Evolutionary conservation across 2,329 filamentous ascomycete genomes (phyloP).

Genomic region (Penicillium sp.): DNA sequence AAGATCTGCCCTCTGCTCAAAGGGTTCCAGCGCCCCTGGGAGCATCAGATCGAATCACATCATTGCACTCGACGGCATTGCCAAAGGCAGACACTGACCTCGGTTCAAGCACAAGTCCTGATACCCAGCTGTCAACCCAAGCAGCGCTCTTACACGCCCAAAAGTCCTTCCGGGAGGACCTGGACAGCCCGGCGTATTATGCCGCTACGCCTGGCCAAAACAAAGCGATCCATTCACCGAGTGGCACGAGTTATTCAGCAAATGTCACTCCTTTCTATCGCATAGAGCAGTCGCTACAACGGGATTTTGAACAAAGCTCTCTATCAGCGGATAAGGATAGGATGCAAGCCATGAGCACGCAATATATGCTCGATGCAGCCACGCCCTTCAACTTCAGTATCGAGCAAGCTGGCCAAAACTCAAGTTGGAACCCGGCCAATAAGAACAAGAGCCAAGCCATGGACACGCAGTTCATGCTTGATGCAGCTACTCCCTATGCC

Average conservation of each 20-base stretch:
- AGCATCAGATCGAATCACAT: constrained; percentile 35
- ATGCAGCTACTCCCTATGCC: constrained; percentile 41
- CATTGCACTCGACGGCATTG: constrained; percentile 41
- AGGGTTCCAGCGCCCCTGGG: constrained; percentile 29
- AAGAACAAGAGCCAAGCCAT: constrained; percentile 27
- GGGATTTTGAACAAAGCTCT: background rate
- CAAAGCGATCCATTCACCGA: constrained; percentile 13
- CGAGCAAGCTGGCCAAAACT: background rate
- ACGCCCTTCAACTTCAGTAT: constrained; percentile 43
- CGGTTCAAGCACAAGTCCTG: constrained; percentile 26
- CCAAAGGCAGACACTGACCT: constrained; percentile 25
- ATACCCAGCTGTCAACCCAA: constrained; percentile 42
- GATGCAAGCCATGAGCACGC: constrained; percentile 39
- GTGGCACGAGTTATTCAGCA: constrained; percentile 17
- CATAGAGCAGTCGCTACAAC: constrained; percentile 18
- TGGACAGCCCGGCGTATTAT: constrained; percentile 31
- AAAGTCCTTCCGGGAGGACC: constrained; percentile 41
- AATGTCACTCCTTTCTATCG: constrained; percentile 35
- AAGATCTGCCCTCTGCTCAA: constrained; percentile 42
- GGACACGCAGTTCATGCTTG: constrained; percentile 45
- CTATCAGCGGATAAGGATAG: constrained; percentile 12
- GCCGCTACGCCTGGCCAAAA: constrained; percentile 15
- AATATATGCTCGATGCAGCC: constrained; percentile 43
- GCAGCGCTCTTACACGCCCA: constrained; percentile 42
- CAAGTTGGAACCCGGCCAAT: constrained; percentile 7